Base-by-base conservation (phyloP, 345 rosid genomes). In the Lepidium africanum region DNA sequence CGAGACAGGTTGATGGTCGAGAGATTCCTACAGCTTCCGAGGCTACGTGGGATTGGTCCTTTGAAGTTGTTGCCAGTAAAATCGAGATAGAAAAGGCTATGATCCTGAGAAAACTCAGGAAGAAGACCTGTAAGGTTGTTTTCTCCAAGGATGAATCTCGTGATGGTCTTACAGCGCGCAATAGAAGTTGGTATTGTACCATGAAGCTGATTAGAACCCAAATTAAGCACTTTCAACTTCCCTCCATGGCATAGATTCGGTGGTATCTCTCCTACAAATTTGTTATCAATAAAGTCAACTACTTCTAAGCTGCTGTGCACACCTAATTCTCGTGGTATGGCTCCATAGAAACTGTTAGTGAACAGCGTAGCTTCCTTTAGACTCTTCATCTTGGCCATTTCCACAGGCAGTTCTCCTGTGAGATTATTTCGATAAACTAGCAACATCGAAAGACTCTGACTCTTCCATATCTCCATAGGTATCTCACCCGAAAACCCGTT, bases 391-490 rank as follows among this genome's bases (percentile, higher is more conserved):
- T 84, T 69, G 0, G 92, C 67, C 65, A 92, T 85, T 72, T 82
- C 90, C 15, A 50, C 7, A 39, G 96, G 96, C 33, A 92, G 78
- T 60, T 81, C 84, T 8, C 96, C 96, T 0, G 81, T 80, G 59
- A 92, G 92, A 52, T 75, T 79, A 81, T 92, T 89, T 32, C 67
- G 70, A 49, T 92, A 92, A 43, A 89, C 77, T 3, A 78, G 63
- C 36, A 92, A 61, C 70, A 59, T 58, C 54, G 75, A 32, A 14
- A 92, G 90, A 68, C 70, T 81, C 3, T 67, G 78, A 69, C 88
- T 86, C 78, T 74, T 87, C 93, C 96, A 92, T 37, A 92, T 75
- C 65, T 84, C 62, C 17, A 77, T 53, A 9, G 96, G 96, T 41
- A 92, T 81, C 78, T 87, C 85, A 60, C 98, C 96, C 3, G 72